Base-by-base conservation (phyloP, 2,329 filamentous ascomycete species). In the Neurospora sp. region DNA sequence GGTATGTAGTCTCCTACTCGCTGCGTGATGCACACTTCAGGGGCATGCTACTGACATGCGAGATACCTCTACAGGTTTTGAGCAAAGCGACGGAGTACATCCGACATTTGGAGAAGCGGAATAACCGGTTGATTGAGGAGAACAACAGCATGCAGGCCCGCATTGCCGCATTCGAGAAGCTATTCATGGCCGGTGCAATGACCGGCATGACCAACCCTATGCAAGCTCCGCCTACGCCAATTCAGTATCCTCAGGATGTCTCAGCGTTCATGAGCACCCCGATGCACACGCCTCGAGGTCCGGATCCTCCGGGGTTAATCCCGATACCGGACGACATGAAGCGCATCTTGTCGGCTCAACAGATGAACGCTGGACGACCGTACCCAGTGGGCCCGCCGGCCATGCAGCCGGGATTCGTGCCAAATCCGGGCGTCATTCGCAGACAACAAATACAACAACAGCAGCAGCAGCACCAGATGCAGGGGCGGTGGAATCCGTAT, bases 31-130 rank as follows among this genome's bases (percentile, higher is more conserved):
- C 28, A 36, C 23, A 2, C 15, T 12, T 43, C 19, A 28, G 17
- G 38, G 23, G 12, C 33, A 23, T n/a, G 17, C 65, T 67, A 36
- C 69, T 73, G n/a, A 72, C 76, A 77, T 69, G 77, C 67, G 19
- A 69, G 57, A 72, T 67, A 67, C 33, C 52, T 39, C 38, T 39
- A 39, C 66, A 88, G 86, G 86, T 98, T 67, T 82, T 98, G 62
- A 94, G 92, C 74, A 98, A 98, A 80, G 95, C 95, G 2, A 97
- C 95, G 6, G 95, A 98, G 78, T 98, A 98, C 75, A 98, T 98
- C 74, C 88, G 90, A 43, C 94, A 98, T 80, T 83, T 98, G 1
- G 95, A 98, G 80, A 96, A 96, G 82, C 89, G 93, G 12, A 97
- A 97, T 76, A 91, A 89, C 74, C 88, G 91, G 6, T 83, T 97